A percentile compares a stretch with the other conserved stretches of the same genome.
These are phyloP conservation scores for Trametes gibbosa DNA, from an alignment of 768 basidiomycete genomes.

Conservation along the genomic window DNA sequence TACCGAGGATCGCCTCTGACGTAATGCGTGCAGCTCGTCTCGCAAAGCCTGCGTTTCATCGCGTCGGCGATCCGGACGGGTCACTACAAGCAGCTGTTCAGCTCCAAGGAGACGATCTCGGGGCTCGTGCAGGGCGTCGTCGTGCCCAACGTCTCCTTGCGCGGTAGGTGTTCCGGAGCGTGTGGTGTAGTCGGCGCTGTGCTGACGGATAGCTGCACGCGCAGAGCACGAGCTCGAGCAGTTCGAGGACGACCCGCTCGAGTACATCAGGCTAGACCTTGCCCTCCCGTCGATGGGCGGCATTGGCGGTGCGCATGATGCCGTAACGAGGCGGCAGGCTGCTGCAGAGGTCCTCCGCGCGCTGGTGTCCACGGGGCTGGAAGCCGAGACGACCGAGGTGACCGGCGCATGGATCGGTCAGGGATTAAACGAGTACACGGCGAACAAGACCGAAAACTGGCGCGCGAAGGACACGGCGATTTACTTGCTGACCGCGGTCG, in stretches of 20 bases:
- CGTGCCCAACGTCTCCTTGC: slow-evolving; percentile 86
- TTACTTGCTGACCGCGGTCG: slow-evolving; percentile 91
- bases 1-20: neutral
- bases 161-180: too few species aligned
- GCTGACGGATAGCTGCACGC: neutral
- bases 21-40: slow-evolving; percentile 64
- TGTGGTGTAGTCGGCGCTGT: neutral
- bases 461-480: slow-evolving; percentile 92
- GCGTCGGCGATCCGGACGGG: slow-evolving; percentile 90
- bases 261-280: slow-evolving; percentile 88
- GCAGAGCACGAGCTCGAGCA: slow-evolving; percentile 86
- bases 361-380: slow-evolving; percentile 76
- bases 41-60: slow-evolving; percentile 87
- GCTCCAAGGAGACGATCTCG: slow-evolving; percentile 74
- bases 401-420: slow-evolving; percentile 80
- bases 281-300: slow-evolving; percentile 53
- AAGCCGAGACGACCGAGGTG: slow-evolving; percentile 83
- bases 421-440: slow-evolving; percentile 65
- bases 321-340: slow-evolving; percentile 84
- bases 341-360: slow-evolving; percentile 96
- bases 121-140: slow-evolving; percentile 87
- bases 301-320: slow-evolving; percentile 53
- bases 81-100: slow-evolving; percentile 78
- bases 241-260: slow-evolving; percentile 96
- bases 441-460: slow-evolving; percentile 67